These are phyloP conservation scores for Taxillus chinensis DNA, from an alignment of 164 flowering plant species.

Conservation along the genomic window DNA sequence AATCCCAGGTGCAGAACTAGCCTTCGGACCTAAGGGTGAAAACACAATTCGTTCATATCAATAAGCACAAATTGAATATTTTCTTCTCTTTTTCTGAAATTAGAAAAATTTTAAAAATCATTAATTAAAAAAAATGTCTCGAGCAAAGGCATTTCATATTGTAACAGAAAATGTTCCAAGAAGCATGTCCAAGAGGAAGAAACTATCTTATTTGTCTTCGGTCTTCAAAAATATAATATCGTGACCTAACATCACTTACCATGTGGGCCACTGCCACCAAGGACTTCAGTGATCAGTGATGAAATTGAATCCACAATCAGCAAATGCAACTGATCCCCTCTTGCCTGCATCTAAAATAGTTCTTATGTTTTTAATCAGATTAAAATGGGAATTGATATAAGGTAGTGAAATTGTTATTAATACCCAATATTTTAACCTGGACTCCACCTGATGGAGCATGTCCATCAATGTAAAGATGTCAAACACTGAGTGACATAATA, in stretches of 20 bases:
- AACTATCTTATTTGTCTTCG: too few species aligned
- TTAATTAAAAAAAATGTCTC: too few species aligned
- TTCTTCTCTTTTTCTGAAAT: too few species aligned
- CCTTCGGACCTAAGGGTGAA: too few species aligned
- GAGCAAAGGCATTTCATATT: too few species aligned
- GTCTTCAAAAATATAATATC: too few species aligned
- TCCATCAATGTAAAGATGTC: constrained; percentile 58
- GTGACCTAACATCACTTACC: constrained; percentile 28
- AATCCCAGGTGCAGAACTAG: too few species aligned
- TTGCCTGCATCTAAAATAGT: constrained; percentile 21
- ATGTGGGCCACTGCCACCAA: constrained; percentile 61
- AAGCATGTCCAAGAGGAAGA: too few species aligned
- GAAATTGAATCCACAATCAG: constrained; percentile 72
- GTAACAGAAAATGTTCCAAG: too few species aligned
- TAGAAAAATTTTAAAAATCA: too few species aligned
- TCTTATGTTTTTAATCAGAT: background rate
- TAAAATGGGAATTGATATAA: background rate
- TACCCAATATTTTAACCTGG: constrained; percentile 44
- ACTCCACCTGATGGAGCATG: constrained; percentile 45
- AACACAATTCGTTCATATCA: too few species aligned
- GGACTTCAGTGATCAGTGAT: constrained; percentile 65
- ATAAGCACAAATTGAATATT: too few species aligned
- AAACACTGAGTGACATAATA: constrained; percentile 52
- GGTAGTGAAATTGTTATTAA: constrained; percentile 1
- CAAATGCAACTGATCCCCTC: constrained; percentile 25